These are phyloP conservation scores for Flaveria ramosissima DNA, from an alignment of 129 eudicot species.

Conservation along the genomic window DNA sequence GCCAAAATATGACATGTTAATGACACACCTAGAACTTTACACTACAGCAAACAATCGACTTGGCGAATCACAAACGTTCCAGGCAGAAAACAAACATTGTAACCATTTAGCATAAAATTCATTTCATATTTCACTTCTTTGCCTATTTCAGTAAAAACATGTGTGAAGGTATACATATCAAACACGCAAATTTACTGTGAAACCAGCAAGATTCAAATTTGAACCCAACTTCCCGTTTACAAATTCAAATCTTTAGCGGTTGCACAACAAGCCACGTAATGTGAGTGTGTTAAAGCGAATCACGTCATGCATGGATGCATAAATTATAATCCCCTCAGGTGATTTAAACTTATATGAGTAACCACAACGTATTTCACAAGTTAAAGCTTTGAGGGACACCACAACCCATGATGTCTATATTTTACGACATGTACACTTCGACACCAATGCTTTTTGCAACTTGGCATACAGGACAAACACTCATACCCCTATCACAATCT, in stretches of 20 bases:
- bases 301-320: background rate
- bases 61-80: too few relatives aligned
- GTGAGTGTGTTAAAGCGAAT: background rate
- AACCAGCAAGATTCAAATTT: background rate
- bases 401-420: slow-evolving; percentile 28
- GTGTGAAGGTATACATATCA: too few relatives aligned
- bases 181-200: too few relatives aligned
- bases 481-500: slow-evolving; percentile 65
- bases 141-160: too few relatives aligned
- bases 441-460: slow-evolving; percentile 65
- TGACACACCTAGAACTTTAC: too few relatives aligned
- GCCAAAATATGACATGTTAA: too few relatives aligned
- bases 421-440: slow-evolving; percentile 75
- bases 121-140: too few relatives aligned
- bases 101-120: too few relatives aligned
- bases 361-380: slow-evolving; percentile 35
- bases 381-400: slow-evolving; percentile 25
- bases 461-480: slow-evolving; percentile 83
- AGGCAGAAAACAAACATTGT: too few relatives aligned
- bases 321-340: slow-evolving; percentile 15
- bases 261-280: too few relatives aligned
- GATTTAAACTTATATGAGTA: slow-evolving; percentile 17
- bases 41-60: too few relatives aligned
- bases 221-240: background rate
- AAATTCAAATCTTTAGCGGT: background rate